Evolutionary conservation across 768 basidiomycete species (phyloP), one percentile per base, ranked within the genome.

Genomic region (Cubamyces sp.): DNA sequence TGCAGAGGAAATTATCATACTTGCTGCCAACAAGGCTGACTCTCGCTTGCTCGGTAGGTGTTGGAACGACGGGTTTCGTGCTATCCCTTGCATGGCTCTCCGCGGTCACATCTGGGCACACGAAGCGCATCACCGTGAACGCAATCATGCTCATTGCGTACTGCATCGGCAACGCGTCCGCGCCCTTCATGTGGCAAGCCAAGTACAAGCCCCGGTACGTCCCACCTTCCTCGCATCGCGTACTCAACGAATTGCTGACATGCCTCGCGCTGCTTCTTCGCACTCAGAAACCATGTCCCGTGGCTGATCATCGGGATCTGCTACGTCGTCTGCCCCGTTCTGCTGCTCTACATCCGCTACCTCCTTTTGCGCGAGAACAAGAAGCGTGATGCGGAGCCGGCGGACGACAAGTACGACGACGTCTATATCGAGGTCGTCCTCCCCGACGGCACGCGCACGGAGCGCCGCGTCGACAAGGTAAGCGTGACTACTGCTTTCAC

Each of bases 171-270:
- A 91, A 92, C 60, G 76, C 88, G 2, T 83, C 82, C 0, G 85
- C 84, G n/a, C 89, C 90, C 0, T 87, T 90, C 68, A 89, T 92
- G 87, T 92, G 90, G 90, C 82, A 86, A 69, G 76, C 76, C 0
- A 76, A 82, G 70, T 91, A 88, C 68, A 82, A 80, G 62, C 90
- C 88, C 5, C 81, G 87, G 87, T 87, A 57, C 21, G 74, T 53
- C 26, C 19, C 14, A 16, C 21, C 23, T 16, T 30, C 30, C 26
- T n/a, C 41, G 3, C 5, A 30, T 40, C 15, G 60, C 15, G 16
- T 12, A 37, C 9, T 47, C 43, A 26, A 23, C 37, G 25, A 30
- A 40, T 37, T 23, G n/a, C 18, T 34, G 54, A 23, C 54, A 53
- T 60, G 5, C 23, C 14, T 42, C 42, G 9, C n/a, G n/a, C n/a